Base-by-base conservation (phyloP, 2,329 filamentous ascomycete genomes). In the Sporothrix humicola region DNA sequence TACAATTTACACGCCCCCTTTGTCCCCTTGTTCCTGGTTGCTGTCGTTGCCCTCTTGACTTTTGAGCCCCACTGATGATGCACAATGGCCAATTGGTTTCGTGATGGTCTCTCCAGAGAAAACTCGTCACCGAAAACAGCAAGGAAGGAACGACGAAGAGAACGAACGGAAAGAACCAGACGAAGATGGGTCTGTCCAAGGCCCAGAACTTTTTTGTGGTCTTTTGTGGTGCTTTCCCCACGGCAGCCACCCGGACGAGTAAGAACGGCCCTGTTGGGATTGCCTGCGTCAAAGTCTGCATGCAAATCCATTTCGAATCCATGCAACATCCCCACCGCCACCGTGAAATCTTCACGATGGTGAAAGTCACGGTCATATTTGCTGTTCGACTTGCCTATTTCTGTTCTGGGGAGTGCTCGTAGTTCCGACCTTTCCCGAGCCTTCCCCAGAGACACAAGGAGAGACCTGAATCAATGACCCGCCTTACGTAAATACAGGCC, bases 401-500 rank as follows among this genome's bases (percentile, higher is more conserved):
- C 59, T 46, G 37, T 17, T 46, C 2, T 46, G 12, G n/a, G 20
- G 10, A 6, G 2, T 26, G 23, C 12, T 44, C 20, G 6, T 48
- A 13, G 58, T 63, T 69, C 73, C 73, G 73, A 23, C 48, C 63
- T 58, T 69, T 72, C 17, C 73, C 73, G 73, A 70, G 48, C 20
- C 65, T 37, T 37, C 46, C 13, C 65, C 44, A 37, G 23, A 23
- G 15, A 20, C 8, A 42, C n/a, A n/a, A n/a, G n/a, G n/a, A n/a
- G n/a, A n/a, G n/a, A n/a, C 15, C 46, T 46, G 65, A 37, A 5
- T 37, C 31, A 37, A 37, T 37, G 31, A 37, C 31, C 31, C 31
- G 65, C 65, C 68, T 73, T 73, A 73, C 72, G 72, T 71, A 73
- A 73, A 71, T 31, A 37, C 61, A 56, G 46, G 31, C 31, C 31